Conservation (phyloP, 129 eudicot genomes). For the Chrysanthemum seticuspe region DNA sequence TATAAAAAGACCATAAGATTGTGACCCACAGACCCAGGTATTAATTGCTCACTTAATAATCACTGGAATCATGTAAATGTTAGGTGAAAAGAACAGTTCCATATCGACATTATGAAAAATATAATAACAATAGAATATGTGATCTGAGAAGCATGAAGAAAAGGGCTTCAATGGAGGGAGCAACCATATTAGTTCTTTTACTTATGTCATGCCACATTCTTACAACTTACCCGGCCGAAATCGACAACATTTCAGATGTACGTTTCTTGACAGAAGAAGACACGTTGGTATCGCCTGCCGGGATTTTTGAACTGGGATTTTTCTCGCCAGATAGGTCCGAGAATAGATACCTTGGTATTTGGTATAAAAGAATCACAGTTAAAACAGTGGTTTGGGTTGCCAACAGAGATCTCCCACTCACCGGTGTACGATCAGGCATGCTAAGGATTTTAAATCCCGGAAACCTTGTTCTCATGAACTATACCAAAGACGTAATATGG, state of each 20-base stretch:
- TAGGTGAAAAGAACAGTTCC: too few relatives aligned
- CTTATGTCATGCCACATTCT: not conserved
- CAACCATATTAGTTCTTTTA: not conserved
- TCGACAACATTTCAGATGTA: not conserved
- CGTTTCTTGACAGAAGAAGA: not conserved
- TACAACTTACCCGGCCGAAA: not conserved
- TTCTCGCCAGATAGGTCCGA: not conserved
- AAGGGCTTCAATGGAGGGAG: conserved; percentile 1
- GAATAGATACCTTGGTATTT: conserved; percentile 10
- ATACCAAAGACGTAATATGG: conserved; percentile 1
- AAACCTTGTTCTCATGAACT: conserved; percentile 6
- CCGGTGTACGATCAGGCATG: not conserved
- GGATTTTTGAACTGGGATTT: conserved; percentile 18
- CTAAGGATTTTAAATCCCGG: conserved; percentile 7
- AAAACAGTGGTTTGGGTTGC: conserved; percentile 21
- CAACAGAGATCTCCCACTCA: conserved; percentile 12
- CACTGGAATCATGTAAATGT: too few relatives aligned
- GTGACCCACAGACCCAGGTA: too few relatives aligned
- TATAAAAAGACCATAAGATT: too few relatives aligned
- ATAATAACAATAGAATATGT: too few relatives aligned
- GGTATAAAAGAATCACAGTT: conserved; percentile 11
- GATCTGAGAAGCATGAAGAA: too few relatives aligned
- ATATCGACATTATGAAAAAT: too few relatives aligned
- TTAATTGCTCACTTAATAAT: too few relatives aligned
- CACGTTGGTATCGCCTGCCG: conserved; percentile 15